phyloP scores from a whole-genome alignment of 2,329 filamentous ascomycete species.

The Diaporthe eres region DNA sequence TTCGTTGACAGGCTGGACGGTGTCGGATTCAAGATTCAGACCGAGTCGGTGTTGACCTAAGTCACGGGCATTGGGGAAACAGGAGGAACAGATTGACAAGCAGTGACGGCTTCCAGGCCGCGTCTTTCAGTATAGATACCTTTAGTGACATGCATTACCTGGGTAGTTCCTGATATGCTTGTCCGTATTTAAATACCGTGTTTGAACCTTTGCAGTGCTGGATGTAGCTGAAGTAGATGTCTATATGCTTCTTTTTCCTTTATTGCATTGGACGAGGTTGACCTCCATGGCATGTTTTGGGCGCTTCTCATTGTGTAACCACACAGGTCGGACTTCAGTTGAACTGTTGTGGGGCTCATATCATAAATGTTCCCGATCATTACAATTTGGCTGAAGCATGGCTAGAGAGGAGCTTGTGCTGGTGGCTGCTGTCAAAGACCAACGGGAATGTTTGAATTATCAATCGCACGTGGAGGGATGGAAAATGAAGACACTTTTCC shows the following conservation, averaged over 20 bases:
- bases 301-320: neutral
- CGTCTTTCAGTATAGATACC: neutral
- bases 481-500: neutral
- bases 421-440: neutral
- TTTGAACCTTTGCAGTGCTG: neutral
- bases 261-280: neutral
- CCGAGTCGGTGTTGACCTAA: conserved; percentile 58
- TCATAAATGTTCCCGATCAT: neutral
- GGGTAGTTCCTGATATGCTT: neutral
- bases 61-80: too few relatives aligned
- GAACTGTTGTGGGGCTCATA: neutral
- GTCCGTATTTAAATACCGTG: neutral
- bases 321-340: neutral
- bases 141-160: neutral
- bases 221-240: neutral
- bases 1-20: conserved; percentile 75
- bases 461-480: too few relatives aligned
- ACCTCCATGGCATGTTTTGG: neutral
- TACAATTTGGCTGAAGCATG: neutral
- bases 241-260: neutral
- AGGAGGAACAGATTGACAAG: neutral
- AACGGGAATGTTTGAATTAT: neutral
- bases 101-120: neutral
- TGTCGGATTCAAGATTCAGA: conserved; percentile 75
- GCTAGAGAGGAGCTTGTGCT: neutral